phyloP scores from a whole-genome alignment of 1,284 basidiomycete genomes.

The Tylopilus sp. region DNA sequence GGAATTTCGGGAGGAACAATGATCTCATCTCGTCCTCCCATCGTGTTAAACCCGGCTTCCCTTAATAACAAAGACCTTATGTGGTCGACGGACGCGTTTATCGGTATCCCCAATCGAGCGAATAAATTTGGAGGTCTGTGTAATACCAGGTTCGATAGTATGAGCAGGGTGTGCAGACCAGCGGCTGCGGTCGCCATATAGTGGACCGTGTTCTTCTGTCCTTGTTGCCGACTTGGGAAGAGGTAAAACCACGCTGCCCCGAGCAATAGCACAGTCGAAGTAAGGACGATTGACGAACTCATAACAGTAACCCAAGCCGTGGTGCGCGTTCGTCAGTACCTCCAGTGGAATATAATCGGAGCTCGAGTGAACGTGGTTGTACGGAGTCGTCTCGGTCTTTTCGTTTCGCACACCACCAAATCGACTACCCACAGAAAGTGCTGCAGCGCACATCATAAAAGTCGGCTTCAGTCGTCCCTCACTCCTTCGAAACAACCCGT shows the following conservation, averaged over 20 bases:
- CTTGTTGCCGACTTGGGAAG: slow-evolving; percentile 7
- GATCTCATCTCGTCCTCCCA: slow-evolving; percentile 6
- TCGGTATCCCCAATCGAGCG: slow-evolving; percentile 46
- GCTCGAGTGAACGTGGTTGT: background rate
- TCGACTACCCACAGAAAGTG: too few species aligned
- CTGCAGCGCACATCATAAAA: too few species aligned
- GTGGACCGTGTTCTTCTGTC: background rate
- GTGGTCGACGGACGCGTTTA: slow-evolving; percentile 50
- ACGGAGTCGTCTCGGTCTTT: too few species aligned
- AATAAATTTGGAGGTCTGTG: slow-evolving; percentile 62
- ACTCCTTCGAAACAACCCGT: too few species aligned
- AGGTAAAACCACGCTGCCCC: slow-evolving; percentile 23
- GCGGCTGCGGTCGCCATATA: slow-evolving; percentile 32
- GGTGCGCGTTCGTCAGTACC: background rate
- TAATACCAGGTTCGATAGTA: slow-evolving; percentile 47
- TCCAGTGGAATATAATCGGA: background rate
- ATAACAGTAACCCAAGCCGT: background rate
- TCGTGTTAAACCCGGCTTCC: slow-evolving; percentile 19
- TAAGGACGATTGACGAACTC: slow-evolving; percentile 7
- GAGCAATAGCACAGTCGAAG: slow-evolving; percentile 18
- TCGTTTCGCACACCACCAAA: too few species aligned
- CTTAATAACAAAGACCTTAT: slow-evolving; percentile 46
- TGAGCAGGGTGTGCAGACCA: slow-evolving; percentile 53
- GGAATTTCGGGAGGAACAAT: slow-evolving; percentile 36
- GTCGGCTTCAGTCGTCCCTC: too few species aligned